Evolutionary conservation across 164 flowering plant genomes (phyloP).

Genomic region (Dillenia suffruticosa): DNA sequence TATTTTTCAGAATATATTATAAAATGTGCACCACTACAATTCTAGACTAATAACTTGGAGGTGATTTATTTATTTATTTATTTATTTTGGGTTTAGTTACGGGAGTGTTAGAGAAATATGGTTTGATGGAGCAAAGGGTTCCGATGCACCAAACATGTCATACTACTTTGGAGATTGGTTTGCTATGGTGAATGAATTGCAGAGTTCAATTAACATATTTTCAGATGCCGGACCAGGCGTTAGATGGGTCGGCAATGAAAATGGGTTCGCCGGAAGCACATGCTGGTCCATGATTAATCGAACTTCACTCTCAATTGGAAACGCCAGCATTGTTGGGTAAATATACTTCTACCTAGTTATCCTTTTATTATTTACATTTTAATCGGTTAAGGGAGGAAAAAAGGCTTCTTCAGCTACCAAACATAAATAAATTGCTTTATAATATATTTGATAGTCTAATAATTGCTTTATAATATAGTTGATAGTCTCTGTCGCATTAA

Average conservation of each 20-base stretch:
- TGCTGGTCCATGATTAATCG: slow-evolving; percentile 86
- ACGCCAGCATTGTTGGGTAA: slow-evolving; percentile 52
- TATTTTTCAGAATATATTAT: background rate
- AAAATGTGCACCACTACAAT: too few relatives aligned
- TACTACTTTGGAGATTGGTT: slow-evolving; percentile 87
- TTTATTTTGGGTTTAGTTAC: slow-evolving; percentile 38
- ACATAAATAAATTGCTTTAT: too few relatives aligned
- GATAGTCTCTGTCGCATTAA: too few relatives aligned
- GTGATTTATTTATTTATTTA: background rate
- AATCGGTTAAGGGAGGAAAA: too few relatives aligned
- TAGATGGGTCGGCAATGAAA: slow-evolving; percentile 91
- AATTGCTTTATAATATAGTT: too few relatives aligned
- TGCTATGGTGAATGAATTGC: slow-evolving; percentile 79
- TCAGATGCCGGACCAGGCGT: slow-evolving; percentile 93
- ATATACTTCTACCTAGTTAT: slow-evolving; percentile 2
- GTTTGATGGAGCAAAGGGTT: slow-evolving; percentile 95
- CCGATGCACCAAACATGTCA: slow-evolving; percentile 70
- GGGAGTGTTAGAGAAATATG: slow-evolving; percentile 82
- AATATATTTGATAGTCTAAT: background rate
- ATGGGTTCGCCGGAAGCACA: slow-evolving; percentile 70
- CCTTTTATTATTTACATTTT: too few relatives aligned
- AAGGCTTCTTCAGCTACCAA: too few relatives aligned
- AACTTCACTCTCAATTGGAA: slow-evolving; percentile 65
- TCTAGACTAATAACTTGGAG: too few relatives aligned
- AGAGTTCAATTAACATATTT: slow-evolving; percentile 78